Base-by-base conservation (phyloP, 768 basidiomycete genomes). In the Termitomyces sp. region DNA sequence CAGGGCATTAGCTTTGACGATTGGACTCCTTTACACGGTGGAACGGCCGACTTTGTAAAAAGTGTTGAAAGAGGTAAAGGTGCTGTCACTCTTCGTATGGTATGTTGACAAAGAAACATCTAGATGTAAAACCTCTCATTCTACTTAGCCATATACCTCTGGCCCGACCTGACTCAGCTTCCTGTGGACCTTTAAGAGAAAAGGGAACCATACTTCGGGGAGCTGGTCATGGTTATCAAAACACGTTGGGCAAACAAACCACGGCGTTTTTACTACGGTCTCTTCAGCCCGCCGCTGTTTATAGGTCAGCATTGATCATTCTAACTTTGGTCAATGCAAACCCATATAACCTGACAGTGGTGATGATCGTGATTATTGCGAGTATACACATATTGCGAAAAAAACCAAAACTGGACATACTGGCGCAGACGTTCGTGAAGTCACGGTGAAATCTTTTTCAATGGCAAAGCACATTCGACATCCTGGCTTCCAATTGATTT, bases 291-390 rank as follows among this genome's bases (percentile, higher is more conserved):
- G 70, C 75, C 10, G 64, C 82, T 1, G 78, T 96, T 2, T 93
- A 90, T 70, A 93, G 88, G 89, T 88, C 51, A 64, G 79, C 64
- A 28, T 26, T 16, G 28, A 33, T 46, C 13, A 32, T 40, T 14
- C 1, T 48, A 46, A 36, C 44, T 62, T n/a, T 51, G 9, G 13
- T 49, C 1, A 23, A 36, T 51, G 16, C 44, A 36, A 41, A 36
- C 38, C 49, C 14, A 50, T 32, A 38, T 50, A 35, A 46, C 9
- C 33, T 36, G 1, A 18, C 62, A 91, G 91, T 67, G 95, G 87
- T 6, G 93, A 98, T 72, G 91, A 96, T 70, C 89, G 92, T 52
- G 95, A 97, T 72, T 91, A 91, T 66, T 98, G 95, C 67, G 91
- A 93, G 64, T 80, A 88, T 66, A 73, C 72, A 26, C 90, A 91